Percentiles rank a stretch among this genome's conserved stretches.
phyloP scores from a whole-genome alignment of 1,139 yeast species.

The Zygosaccharomyces sapae region DNA sequence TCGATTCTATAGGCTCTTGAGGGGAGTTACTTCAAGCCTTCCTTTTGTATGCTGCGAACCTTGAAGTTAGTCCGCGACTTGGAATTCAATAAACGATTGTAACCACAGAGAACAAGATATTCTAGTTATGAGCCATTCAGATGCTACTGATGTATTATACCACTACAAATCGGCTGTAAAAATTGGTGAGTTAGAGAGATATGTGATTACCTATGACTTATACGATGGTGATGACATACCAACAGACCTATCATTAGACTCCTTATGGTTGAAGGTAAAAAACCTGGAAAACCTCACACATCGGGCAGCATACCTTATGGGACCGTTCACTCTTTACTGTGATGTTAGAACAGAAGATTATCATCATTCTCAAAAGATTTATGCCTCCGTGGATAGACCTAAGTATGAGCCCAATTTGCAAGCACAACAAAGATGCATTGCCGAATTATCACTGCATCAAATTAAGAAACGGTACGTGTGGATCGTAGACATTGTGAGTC shows the following conservation, averaged over 20 bases:
- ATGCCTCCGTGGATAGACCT: slow-evolving; percentile 71
- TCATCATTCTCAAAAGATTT: slow-evolving; percentile 51
- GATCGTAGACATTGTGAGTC: slow-evolving; percentile 83
- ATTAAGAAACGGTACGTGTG: slow-evolving; percentile 54
- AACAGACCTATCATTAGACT: slow-evolving; percentile 25
- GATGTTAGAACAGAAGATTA: slow-evolving; percentile 70
- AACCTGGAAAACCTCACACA: slow-evolving; percentile 71
- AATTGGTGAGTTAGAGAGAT: slow-evolving; percentile 58
- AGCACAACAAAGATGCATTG: slow-evolving; percentile 61
- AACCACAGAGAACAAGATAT: not conserved
- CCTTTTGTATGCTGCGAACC: too few relatives aligned
- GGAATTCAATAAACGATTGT: not conserved
- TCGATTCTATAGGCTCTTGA: not conserved
- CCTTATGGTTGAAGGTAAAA: slow-evolving; percentile 62
- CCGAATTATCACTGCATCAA: slow-evolving; percentile 47
- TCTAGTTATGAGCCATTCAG: not conserved
- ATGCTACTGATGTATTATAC: slow-evolving; percentile 34
- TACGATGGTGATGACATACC: slow-evolving; percentile 33
- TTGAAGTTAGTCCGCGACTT: not conserved
- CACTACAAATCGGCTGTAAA: slow-evolving; percentile 42
- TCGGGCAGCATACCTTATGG: slow-evolving; percentile 84
- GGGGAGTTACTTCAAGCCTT: not conserved
- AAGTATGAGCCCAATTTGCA: slow-evolving; percentile 67
- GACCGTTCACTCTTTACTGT: slow-evolving; percentile 84
- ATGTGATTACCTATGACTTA: slow-evolving; percentile 44